Base-by-base conservation (phyloP, 129 eudicot species). In the Heracleum sosnowskyi region DNA sequence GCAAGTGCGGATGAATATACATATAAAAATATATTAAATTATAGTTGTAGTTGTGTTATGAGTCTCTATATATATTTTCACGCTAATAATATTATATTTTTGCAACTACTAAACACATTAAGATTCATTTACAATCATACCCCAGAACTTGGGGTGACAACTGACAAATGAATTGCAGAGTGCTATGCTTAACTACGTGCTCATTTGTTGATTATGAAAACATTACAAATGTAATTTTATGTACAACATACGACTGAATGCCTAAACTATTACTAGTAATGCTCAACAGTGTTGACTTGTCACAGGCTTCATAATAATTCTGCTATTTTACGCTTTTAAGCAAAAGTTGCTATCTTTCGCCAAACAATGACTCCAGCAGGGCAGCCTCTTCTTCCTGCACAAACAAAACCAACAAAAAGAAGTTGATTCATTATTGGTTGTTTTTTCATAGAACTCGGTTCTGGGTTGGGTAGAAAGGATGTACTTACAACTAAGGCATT, bases 351-450 rank as follows among this genome's bases (percentile, higher is more conserved):
- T 74, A 82, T 69, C 85, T 74, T 82, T 88, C 84, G 22, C 98
- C 98, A 69, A 89, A 64, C 80, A 89, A 68, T 57, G 98, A 89
- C 47, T 89, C 96, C 41, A 91, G 74, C 73, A 93, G 87, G 51
- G 98, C 98, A 45, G 86, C 88, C 79, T 91, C 98, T 80, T 91
- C 98, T 76, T 91, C 98, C 98, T 93, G 90, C 83, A 85, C n/a
- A n/a, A n/a, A 63, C 62, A 37, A 40, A 26, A 13, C 13, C 28
- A 26, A 41, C 26, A 60, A 45, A 11, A 37, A 22, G 12, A 78
- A 37, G 11, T 33, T 31, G 22, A 16, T 66, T 13, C n/a, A 46
- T 7, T 29, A 1, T 12, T 79, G 22, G 8, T 64, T 71, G 8
- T 36, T 68, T 40, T 1, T n/a, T 1, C 36, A 42, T 26, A 73